Evolutionary conservation across 495 filamentous ascomycete species (phyloP).

Genomic region (Hypomontagnella submonticulosa): DNA sequence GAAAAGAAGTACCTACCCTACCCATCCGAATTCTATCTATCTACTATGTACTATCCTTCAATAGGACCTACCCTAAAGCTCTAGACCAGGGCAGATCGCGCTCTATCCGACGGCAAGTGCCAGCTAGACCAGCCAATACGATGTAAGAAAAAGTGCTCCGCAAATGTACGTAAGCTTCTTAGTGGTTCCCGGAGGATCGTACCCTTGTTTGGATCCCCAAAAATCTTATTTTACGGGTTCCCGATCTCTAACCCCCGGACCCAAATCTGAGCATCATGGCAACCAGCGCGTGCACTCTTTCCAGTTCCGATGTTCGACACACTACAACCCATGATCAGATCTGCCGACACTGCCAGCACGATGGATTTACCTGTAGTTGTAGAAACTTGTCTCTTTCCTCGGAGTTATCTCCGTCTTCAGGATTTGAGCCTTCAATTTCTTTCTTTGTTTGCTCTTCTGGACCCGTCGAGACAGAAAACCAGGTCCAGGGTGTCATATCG

Average conservation of each 20-base stretch:
- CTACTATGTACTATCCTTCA: neutral
- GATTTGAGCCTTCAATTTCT: slow-evolving; percentile 10
- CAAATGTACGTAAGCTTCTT: slow-evolving; percentile 41
- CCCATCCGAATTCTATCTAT: neutral
- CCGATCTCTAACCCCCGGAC: slow-evolving; percentile 46
- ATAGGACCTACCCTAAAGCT: neutral
- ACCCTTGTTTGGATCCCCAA: slow-evolving; percentile 27
- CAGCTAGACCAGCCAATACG: slow-evolving; percentile 34
- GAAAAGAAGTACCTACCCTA: too few species aligned
- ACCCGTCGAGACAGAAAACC: slow-evolving; percentile 7
- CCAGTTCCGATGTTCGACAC: slow-evolving; percentile 30
- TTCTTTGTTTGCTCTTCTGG: slow-evolving; percentile 29
- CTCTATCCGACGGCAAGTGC: slow-evolving; percentile 30
- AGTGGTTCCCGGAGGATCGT: slow-evolving; percentile 26
- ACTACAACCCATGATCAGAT: slow-evolving; percentile 27
- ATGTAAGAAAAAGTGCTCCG: slow-evolving; percentile 32
- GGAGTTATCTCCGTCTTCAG: slow-evolving; percentile 9
- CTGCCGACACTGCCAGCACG: slow-evolving; percentile 8
- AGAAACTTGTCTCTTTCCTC: slow-evolving; percentile 14
- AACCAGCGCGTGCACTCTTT: slow-evolving; percentile 29
- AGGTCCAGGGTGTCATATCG: slow-evolving; percentile 33
- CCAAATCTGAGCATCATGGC: slow-evolving; percentile 41
- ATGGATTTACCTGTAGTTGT: slow-evolving; percentile 17
- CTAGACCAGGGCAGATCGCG: slow-evolving; percentile 8
- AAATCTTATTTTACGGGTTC: slow-evolving; percentile 50